Conservation (phyloP, 192 early-diverging fungal genomes). For the Podila epigama region DNA sequence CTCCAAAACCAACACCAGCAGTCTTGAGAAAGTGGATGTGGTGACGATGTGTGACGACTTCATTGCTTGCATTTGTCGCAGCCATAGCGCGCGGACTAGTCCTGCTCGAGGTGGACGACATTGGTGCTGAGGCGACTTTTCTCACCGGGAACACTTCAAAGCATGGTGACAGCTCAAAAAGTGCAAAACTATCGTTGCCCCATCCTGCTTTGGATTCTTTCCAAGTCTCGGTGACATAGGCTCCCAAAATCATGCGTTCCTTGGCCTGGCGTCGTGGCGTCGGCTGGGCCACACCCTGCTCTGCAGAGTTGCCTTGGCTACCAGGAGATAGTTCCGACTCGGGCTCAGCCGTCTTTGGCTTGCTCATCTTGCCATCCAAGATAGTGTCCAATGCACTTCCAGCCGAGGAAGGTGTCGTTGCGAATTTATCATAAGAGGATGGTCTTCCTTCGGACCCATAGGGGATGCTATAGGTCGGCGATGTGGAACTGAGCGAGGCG, state of each 20-base stretch:
- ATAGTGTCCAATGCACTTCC: constrained; percentile 20
- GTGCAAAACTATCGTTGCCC: constrained; percentile 53
- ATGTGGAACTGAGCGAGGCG: constrained; percentile 11
- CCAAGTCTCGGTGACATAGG: constrained; percentile 62
- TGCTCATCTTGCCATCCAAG: constrained; percentile 11
- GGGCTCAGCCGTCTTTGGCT: neutral
- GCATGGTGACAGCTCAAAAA: constrained; percentile 59
- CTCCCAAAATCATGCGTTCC: constrained; percentile 53
- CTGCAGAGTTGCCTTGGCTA: neutral
- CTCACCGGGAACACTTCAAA: constrained; percentile 52
- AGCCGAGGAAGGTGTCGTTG: constrained; percentile 4
- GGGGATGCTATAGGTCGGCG: constrained; percentile 14
- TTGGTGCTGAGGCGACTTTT: constrained; percentile 17
- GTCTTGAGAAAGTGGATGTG: constrained; percentile 40
- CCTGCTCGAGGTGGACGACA: constrained; percentile 43
- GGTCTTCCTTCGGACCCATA: constrained; percentile 5
- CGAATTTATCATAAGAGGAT: constrained; percentile 14
- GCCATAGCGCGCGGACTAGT: neutral
- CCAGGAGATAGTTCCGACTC: neutral
- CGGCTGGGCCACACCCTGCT: neutral
- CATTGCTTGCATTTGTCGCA: too few relatives aligned
- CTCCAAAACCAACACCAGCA: constrained; percentile 43
- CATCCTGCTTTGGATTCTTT: constrained; percentile 55
- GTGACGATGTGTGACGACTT: constrained; percentile 1
- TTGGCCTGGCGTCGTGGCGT: neutral